These are phyloP conservation scores for Carex pumila DNA, from an alignment of 176 grass and related monocot species.

Conservation along the genomic window DNA sequence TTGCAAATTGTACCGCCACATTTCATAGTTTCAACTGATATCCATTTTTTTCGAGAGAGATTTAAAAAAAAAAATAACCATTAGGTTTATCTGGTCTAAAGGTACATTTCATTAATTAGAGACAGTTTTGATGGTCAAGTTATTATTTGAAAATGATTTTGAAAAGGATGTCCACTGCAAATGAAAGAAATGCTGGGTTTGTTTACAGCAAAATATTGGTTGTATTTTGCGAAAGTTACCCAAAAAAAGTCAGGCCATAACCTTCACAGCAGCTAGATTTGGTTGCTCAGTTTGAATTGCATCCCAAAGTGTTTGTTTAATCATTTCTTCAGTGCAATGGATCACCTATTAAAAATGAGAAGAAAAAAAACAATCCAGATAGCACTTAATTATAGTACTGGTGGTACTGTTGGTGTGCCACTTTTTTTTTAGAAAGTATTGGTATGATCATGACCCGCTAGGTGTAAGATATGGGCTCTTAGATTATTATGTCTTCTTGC, in stretches of 20 bases:
- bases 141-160: neutral
- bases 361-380: neutral
- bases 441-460: neutral
- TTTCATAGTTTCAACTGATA: neutral
- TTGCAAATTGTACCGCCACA: neutral
- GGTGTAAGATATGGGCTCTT: neutral
- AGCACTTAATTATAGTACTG: neutral
- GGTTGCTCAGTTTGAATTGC: constrained; percentile 73
- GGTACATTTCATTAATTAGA: neutral
- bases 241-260: constrained; percentile 12
- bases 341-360: constrained; percentile 47
- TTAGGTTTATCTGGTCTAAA: neutral
- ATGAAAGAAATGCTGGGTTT: neutral
- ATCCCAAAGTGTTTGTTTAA: constrained; percentile 65
- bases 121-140: neutral
- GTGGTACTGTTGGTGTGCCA: neutral
- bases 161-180: neutral
- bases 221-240: neutral
- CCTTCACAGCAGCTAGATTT: constrained; percentile 57
- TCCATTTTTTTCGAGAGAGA: neutral
- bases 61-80: neutral
- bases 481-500: neutral
- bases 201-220: constrained; percentile 6
- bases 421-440: neutral
- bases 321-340: constrained; percentile 94